These are phyloP conservation scores for Pichia sp. DNA, from an alignment of 1,139 yeast species.

Conservation along the genomic window DNA sequence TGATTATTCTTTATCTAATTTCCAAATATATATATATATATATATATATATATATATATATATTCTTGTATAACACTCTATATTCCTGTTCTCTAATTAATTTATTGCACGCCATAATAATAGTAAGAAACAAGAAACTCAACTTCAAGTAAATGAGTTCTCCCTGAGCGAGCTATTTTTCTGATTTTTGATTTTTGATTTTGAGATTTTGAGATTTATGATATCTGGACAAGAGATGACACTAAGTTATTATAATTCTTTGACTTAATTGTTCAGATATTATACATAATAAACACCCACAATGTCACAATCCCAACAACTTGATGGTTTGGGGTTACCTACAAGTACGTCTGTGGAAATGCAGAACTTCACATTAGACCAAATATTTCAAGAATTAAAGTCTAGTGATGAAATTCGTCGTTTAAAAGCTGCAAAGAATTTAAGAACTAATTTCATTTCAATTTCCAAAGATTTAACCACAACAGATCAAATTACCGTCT, in stretches of 20 bases:
- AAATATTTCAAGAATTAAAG: conserved; percentile 48
- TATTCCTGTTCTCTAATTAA: too few relatives aligned
- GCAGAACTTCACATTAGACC: conserved; percentile 36
- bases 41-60: conserved; percentile 1
- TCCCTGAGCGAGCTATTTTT: too few relatives aligned
- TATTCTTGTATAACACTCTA: conserved; percentile 32
- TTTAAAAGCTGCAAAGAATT: conserved; percentile 54
- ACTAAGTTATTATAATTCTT: too few relatives aligned
- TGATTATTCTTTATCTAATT: conserved; percentile 30
- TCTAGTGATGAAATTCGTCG: conserved; percentile 39
- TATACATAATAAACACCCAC: neutral
- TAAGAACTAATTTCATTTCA: conserved; percentile 60
- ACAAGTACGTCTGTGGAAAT: conserved; percentile 17
- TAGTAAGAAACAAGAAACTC: too few relatives aligned
- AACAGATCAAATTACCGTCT: conserved; percentile 71
- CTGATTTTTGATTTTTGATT: too few relatives aligned
- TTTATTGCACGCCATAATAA: too few relatives aligned
- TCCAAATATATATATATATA: too few relatives aligned
- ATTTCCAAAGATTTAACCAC: conserved; percentile 67
- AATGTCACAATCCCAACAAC: conserved; percentile 13
- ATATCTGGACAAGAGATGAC: too few relatives aligned
- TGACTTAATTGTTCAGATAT: neutral
- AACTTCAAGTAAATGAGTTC: too few relatives aligned
- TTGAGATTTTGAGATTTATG: too few relatives aligned
- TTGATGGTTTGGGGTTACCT: conserved; percentile 5